Percentiles rank a stretch among this genome's conserved stretches.
phyloP scores from a whole-genome alignment of 768 basidiomycete genomes.

The Tricholoma saponaceum region DNA sequence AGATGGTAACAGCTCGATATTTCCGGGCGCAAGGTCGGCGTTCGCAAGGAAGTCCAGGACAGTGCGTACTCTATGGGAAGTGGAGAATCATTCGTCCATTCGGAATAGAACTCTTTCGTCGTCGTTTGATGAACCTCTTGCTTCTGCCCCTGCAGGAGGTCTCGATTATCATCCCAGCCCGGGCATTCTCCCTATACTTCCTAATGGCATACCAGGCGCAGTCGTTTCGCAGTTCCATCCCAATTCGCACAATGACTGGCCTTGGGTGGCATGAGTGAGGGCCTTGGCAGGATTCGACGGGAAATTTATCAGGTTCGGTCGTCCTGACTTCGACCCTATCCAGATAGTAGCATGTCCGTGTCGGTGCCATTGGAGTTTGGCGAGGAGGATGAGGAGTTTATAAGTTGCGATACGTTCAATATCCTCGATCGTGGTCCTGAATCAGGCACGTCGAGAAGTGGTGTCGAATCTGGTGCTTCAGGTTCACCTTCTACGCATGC shows the following conservation, averaged over 20 bases:
- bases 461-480: neutral
- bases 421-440: neutral
- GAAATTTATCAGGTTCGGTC: conserved; percentile 52
- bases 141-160: conserved; percentile 63
- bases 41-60: conserved; percentile 69
- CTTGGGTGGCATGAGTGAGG: conserved; percentile 56
- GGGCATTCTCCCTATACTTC: conserved; percentile 71
- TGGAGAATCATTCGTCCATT: conserved; percentile 43
- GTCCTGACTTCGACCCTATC: conserved; percentile 29
- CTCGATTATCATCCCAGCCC: conserved; percentile 45
- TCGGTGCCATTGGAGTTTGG: conserved; percentile 56
- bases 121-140: conserved; percentile 77
- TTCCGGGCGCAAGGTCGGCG: conserved; percentile 56
- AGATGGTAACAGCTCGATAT: conserved; percentile 60
- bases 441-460: neutral
- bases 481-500: neutral
- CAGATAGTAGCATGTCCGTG: conserved; percentile 22
- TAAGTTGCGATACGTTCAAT: conserved; percentile 6
- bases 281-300: conserved; percentile 53
- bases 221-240: conserved; percentile 47
- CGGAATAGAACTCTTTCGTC: conserved; percentile 33
- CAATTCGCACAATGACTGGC: conserved; percentile 51
- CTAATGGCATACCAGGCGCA: conserved; percentile 56
- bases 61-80: conserved; percentile 41
- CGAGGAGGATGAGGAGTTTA: conserved; percentile 65